Percentiles rank a stretch among this genome's conserved stretches.
Conservation (phyloP, 2,329 filamentous ascomycete genomes). For the Fusarium graminum region DNA sequence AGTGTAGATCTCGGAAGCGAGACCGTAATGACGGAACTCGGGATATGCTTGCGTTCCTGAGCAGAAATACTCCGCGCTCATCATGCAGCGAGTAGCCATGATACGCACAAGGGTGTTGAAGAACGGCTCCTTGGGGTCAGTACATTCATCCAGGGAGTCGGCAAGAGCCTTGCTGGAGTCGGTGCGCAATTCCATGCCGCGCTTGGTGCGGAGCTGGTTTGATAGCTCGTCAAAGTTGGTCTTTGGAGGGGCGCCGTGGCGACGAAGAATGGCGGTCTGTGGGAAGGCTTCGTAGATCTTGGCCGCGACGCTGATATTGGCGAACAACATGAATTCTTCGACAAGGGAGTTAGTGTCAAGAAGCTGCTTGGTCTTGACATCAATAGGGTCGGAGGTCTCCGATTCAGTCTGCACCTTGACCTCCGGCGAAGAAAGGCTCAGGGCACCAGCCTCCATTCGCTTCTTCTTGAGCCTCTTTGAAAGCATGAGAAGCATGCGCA, state of each 20-base stretch:
- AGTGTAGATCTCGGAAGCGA: constrained; percentile 97
- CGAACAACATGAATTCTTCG: constrained; percentile 99
- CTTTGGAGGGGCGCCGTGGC: constrained; percentile 91
- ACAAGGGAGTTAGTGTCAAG: constrained; percentile 97
- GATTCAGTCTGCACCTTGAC: constrained; percentile 96
- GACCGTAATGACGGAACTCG: constrained; percentile 96
- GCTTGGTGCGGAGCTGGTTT: constrained; percentile 91
- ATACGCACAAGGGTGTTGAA: constrained; percentile 99
- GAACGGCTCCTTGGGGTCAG: constrained; percentile 85
- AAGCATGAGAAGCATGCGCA: constrained; percentile 86
- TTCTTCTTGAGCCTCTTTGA: constrained; percentile 95
- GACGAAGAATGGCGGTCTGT: constrained; percentile 92
- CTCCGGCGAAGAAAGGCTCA: constrained; percentile 97
- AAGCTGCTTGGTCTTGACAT: constrained; percentile 94
- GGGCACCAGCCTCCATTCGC: constrained; percentile 93
- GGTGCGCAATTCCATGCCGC: constrained; percentile 80
- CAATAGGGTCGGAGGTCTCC: constrained; percentile 94
- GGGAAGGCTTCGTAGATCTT: constrained; percentile 94
- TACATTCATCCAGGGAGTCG: constrained; percentile 88
- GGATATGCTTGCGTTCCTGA: constrained; percentile 92
- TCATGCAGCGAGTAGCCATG: constrained; percentile 98
- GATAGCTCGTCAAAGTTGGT: constrained; percentile 96
- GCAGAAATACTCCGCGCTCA: constrained; percentile 98
- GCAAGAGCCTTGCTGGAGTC: constrained; percentile 95
- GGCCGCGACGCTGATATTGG: constrained; percentile 92